phyloP scores from a whole-genome alignment of 164 flowering plant genomes.

The Pachysandra terminalis region DNA sequence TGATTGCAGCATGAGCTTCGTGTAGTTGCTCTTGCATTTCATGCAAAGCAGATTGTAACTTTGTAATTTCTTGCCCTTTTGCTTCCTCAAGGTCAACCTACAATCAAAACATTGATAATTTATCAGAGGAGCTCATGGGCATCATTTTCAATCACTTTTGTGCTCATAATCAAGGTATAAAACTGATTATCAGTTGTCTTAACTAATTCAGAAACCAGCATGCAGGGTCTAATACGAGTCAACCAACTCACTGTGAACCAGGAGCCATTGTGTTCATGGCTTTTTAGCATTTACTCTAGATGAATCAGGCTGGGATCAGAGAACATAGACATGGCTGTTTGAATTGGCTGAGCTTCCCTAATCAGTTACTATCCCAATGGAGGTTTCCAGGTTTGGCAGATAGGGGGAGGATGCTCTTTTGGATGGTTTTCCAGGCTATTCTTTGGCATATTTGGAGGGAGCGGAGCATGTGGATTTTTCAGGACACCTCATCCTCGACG shows the following conservation, averaged over 20 bases:
- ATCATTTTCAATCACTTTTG: conserved; percentile 8
- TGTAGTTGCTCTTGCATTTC: conserved; percentile 64
- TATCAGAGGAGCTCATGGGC: not conserved
- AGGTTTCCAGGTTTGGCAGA: too few relatives aligned
- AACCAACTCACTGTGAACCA: not conserved
- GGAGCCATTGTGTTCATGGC: not conserved
- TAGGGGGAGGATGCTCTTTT: too few relatives aligned
- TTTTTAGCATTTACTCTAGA: not conserved
- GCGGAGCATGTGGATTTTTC: too few relatives aligned
- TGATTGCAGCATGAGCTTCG: conserved; percentile 59
- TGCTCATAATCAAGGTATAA: not conserved
- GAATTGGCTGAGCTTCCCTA: not conserved
- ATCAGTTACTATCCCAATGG: too few relatives aligned
- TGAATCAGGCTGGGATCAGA: not conserved
- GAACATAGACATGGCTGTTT: not conserved
- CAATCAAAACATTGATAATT: conserved; percentile 10
- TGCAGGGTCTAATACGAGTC: not conserved
- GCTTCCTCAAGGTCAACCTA: conserved; percentile 79
- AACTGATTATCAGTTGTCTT: not conserved
- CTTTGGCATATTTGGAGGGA: too few relatives aligned
- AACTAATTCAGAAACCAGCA: not conserved
- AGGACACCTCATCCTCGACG: too few relatives aligned
- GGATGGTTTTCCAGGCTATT: too few relatives aligned
- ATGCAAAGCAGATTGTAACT: conserved; percentile 51
- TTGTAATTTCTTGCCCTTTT: conserved; percentile 69